Conservation (phyloP, 2,329 filamentous ascomycete species). For the Colletotrichum liriopes region DNA sequence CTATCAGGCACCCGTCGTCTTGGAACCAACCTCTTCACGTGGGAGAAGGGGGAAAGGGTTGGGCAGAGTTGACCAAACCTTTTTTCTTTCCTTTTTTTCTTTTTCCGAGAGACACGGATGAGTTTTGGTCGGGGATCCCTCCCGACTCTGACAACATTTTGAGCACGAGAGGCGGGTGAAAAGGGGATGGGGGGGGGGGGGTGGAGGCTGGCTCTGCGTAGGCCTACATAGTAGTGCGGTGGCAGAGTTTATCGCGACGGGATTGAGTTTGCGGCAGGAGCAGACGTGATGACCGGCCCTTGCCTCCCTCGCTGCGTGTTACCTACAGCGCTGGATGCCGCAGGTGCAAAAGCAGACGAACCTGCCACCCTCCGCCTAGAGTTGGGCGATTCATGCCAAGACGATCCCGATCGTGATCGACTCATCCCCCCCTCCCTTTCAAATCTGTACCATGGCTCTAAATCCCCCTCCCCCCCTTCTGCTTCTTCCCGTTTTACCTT, state of each 20-base stretch:
- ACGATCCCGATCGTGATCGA: neutral
- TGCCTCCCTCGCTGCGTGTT: neutral
- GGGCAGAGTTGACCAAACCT: constrained; percentile 15
- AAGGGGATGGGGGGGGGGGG: neutral
- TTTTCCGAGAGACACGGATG: neutral
- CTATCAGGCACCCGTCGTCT: constrained; percentile 13
- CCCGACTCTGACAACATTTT: neutral
- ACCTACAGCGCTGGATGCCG: neutral
- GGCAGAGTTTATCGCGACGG: neutral
- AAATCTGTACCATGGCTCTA: neutral
- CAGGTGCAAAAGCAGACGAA: neutral
- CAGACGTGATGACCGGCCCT: neutral
- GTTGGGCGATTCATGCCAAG: neutral
- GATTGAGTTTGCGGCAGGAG: constrained; percentile 3
- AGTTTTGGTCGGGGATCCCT: constrained; percentile 1
- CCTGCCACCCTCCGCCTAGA: neutral
- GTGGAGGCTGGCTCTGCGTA: neutral
- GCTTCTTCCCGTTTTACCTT: neutral
- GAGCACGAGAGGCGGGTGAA: neutral
- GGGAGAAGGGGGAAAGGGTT: neutral
- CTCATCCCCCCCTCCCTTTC: neutral
- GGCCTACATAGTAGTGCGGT: neutral
- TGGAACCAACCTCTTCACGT: constrained; percentile 12
- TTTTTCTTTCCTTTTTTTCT: neutral
- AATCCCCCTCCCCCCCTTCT: neutral